These are phyloP conservation scores for Melastoma malabathricum DNA, from an alignment of 345 rosid genomes.

Conservation along the genomic window DNA sequence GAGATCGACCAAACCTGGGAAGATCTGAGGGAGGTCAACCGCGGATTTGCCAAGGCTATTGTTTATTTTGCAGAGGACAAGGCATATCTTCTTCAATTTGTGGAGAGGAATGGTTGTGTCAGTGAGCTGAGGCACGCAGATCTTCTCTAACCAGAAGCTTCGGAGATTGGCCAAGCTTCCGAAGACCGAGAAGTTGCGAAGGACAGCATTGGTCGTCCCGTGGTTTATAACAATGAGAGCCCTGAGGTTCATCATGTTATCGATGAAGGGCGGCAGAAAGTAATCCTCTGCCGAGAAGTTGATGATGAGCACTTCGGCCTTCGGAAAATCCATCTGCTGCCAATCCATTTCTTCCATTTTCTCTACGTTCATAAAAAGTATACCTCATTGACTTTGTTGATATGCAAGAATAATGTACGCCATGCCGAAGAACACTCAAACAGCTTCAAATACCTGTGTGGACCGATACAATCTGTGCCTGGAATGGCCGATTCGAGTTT, in stretches of 20 bases:
- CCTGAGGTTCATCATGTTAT: slow-evolving; percentile 57
- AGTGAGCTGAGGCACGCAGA: slow-evolving; percentile 33
- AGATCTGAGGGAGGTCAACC: slow-evolving; percentile 31
- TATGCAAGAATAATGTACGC: no score
- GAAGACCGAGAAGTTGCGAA: slow-evolving; percentile 41
- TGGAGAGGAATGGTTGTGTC: slow-evolving; percentile 29
- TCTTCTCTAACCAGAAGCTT: slow-evolving; percentile 86
- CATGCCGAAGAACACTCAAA: background rate
- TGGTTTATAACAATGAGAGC: slow-evolving; percentile 61
- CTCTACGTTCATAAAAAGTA: slow-evolving; percentile 3
- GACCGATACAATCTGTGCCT: slow-evolving; percentile 70
- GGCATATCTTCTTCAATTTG: slow-evolving; percentile 47
- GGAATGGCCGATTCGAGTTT: slow-evolving; percentile 38
- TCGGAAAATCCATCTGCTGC: slow-evolving; percentile 65
- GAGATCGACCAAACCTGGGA: slow-evolving; percentile 53
- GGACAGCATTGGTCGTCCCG: slow-evolving; percentile 34
- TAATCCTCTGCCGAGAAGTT: slow-evolving; percentile 51
- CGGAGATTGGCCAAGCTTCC: slow-evolving; percentile 36
- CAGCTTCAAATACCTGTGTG: slow-evolving; percentile 40
- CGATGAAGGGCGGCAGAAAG: slow-evolving; percentile 67
- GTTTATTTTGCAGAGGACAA: slow-evolving; percentile 61
- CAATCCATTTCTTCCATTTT: slow-evolving; percentile 81
- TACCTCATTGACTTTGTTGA: background rate
- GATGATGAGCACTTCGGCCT: slow-evolving; percentile 71
- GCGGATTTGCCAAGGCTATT: slow-evolving; percentile 39